Evolutionary conservation across 139 green algal species (phyloP).

Genomic region (Microglena sp.): DNA sequence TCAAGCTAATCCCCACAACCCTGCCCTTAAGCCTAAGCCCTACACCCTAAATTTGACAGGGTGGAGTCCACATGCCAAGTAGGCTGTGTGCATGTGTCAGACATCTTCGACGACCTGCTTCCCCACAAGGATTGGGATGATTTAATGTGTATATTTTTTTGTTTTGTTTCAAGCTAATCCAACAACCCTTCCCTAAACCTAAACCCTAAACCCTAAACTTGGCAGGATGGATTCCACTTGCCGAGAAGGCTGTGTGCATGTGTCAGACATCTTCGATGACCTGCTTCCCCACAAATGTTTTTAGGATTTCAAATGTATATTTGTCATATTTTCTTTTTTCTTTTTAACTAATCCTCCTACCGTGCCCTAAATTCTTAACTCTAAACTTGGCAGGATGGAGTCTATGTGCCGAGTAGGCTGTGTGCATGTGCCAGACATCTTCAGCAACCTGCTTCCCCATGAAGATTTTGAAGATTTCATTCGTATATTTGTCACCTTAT

Average conservation of each 20-base stretch:
- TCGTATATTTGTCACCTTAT: neutral
- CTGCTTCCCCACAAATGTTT: conserved; percentile 28
- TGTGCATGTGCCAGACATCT: conserved; percentile 35
- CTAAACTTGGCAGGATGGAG: too few relatives aligned
- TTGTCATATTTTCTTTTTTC: too few relatives aligned
- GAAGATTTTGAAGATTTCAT: conserved; percentile 21
- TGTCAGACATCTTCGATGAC: conserved; percentile 26
- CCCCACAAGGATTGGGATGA: conserved; percentile 25
- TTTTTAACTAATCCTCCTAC: too few relatives aligned
- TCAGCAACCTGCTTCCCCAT: conserved; percentile 19
- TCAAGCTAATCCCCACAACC: neutral
- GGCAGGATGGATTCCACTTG: conserved; percentile 27
- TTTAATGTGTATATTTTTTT: neutral
- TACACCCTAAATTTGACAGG: too few relatives aligned
- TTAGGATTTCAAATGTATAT: too few relatives aligned
- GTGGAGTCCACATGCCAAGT: too few relatives aligned
- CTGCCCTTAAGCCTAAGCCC: neutral
- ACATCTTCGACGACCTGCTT: conserved; percentile 22
- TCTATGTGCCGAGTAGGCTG: too few relatives aligned
- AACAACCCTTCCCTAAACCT: neutral
- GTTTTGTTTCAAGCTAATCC: neutral
- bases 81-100: conserved; percentile 40
- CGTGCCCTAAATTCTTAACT: too few relatives aligned
- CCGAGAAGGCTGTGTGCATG: conserved; percentile 27
- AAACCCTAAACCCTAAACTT: neutral